Base-by-base conservation (phyloP, 805 yeast genomes). In the Vanderwaltozyma yarrowii region DNA sequence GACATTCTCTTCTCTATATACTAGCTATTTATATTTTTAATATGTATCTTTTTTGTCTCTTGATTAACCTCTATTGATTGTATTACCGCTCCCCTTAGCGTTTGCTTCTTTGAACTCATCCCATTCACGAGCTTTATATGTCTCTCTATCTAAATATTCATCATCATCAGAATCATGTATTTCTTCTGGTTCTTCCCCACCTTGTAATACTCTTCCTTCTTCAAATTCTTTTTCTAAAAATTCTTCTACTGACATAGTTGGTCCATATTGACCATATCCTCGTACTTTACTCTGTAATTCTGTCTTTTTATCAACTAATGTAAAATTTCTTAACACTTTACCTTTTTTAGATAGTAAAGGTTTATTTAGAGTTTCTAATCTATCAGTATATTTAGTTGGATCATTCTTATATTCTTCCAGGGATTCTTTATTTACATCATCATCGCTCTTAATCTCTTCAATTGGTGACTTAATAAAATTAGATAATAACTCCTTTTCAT, bases 221-320 rank as follows among this genome's bases (percentile, higher is more conserved):
- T 78, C 77, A 44, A 83, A 66, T 55, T 92, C 98, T 48, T 85
- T 76, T 34, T 87, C 94, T 37, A 92, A 65, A 43, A 82, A 79
- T 49, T 92, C 96, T 46, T 92, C 98, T 0, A 92, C 87, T 0
- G 95, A 68, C 92, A 92, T 85, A 0, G 96, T 85, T 2, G 98
- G 98, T 21, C 89, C 67, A 19, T 71, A 76, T 60, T 92, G 96
- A 1, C 96, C 98, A 2, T 94, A 85, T 1, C 96, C 96, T 48
- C 74, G 76, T 0, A 88, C 96, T 49, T 78, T 74, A 24, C 68
- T 63, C 40, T 70, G 66, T 14, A 85, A 46, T 33, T 78, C 74
- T 27, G 74, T 75, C 42, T 75, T 70, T 31, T 69, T 62, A 9
- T 79, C 65, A 12, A 76, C 74, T 14, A 89, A 69, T 0, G 89